Base-by-base conservation (phyloP, 73 alveolate species). In the Paramecium primaurelia region DNA sequence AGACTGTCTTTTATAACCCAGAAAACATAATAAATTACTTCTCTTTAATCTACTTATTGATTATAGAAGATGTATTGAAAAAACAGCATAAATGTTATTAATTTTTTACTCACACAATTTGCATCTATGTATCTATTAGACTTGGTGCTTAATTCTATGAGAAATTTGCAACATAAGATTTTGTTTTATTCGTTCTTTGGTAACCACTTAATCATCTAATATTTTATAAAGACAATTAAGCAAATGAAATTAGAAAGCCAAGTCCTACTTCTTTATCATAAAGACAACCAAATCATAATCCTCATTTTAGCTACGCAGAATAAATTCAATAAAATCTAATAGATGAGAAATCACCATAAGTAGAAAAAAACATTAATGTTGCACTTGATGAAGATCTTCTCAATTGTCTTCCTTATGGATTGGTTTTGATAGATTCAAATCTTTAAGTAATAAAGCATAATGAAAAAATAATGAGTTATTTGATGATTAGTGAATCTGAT, bases 321-420 rank as follows among this genome's bases (percentile, higher is more conserved):
- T n/a, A 64, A 32, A 32, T 64, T 32, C 8, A 64, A 64, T 64
- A 64, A 10, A 64, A 64, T 14, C 47, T 64, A 11, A 32, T 64
- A 64, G 84, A 64, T 12, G 84, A 64, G 18, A 64, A 64, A 26
- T 25, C 51, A 3, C 84, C 84, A 14, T 9, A 12, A 3, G 28
- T 14, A 32, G 84, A 64, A 14, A 12, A 9, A 12, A 22, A 64
- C 28, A 64, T 64, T 14, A 64, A 64, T 9, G 22, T 64, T 8
- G 34, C 87, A 3, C 16, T 73, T 4, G 47, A 73, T 38, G 87
- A 73, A 37, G 87, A 73, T 10, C 8, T 73, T 37, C 59, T 73
- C 8, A 73, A 73, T 18, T 73, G 87, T 38, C 59, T 73, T 8
- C 87, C 87, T 0, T 73, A 73, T 38, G 87, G 87, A 38, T 73